Conservation (phyloP, 371 early-diverging fungal genomes). For the Lichtheimia ramosa region DNA sequence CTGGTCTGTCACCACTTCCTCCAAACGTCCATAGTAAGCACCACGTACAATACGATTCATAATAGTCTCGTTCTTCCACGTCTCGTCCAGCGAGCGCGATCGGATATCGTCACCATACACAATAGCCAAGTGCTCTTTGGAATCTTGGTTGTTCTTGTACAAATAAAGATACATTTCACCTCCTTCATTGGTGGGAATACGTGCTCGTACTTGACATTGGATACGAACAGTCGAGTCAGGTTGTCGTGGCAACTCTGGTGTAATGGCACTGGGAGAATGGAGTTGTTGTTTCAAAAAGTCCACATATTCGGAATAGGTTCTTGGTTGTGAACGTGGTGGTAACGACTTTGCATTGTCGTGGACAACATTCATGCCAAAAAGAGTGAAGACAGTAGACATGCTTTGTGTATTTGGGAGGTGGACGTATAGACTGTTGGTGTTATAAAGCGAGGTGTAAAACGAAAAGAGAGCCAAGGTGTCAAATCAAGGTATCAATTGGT, state of each 20-base stretch:
- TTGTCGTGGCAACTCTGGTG: constrained; percentile 30
- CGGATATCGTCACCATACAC: constrained; percentile 87
- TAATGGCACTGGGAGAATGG: constrained; percentile 43
- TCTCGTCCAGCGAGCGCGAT: constrained; percentile 65
- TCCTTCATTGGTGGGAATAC: constrained; percentile 83
- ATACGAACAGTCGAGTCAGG: constrained; percentile 27
- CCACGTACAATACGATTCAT: constrained; percentile 80
- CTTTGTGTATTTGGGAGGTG: neutral
- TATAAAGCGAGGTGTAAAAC: neutral
- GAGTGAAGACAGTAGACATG: constrained; percentile 42
- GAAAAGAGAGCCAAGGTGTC: neutral
- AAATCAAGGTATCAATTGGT: neutral
- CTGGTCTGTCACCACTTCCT: constrained; percentile 48
- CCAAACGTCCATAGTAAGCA: constrained; percentile 67
- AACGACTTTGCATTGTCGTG: constrained; percentile 17
- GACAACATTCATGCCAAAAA: constrained; percentile 55
- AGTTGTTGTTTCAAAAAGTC: constrained; percentile 50
- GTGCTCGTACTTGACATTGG: constrained; percentile 79
- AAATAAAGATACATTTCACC: constrained; percentile 85
- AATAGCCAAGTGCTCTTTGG: constrained; percentile 91
- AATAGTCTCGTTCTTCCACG: constrained; percentile 72
- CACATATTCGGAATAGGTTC: constrained; percentile 44
- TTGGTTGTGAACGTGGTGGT: constrained; percentile 23
- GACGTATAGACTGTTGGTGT: too few species aligned
- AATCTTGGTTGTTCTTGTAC: constrained; percentile 83